These are phyloP conservation scores for Elsinoe ampelina DNA, from an alignment of 2,329 filamentous ascomycete species.

Conservation along the genomic window DNA sequence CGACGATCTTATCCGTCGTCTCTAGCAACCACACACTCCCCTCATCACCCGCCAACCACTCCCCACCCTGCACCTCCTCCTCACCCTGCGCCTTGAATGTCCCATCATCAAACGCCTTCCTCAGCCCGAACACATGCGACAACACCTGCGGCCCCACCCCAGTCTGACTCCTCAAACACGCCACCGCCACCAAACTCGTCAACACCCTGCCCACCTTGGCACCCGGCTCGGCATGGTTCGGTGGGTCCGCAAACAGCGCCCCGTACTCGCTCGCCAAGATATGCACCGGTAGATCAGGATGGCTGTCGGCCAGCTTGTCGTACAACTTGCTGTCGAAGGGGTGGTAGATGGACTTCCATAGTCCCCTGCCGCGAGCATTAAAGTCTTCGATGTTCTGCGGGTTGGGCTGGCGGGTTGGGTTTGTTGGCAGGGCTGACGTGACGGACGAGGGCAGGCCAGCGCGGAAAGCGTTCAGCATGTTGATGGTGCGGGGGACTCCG, in stretches of 20 bases:
- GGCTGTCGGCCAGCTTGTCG: constrained; percentile 60
- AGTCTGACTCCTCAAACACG: constrained; percentile 67
- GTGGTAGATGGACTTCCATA: constrained; percentile 71
- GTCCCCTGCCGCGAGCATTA: constrained; percentile 48
- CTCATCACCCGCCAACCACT: constrained; percentile 57
- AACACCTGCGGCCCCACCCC: constrained; percentile 75
- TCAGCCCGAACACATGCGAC: constrained; percentile 70
- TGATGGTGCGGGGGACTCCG: constrained; percentile 72
- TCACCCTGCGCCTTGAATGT: constrained; percentile 39
- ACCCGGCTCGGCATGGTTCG: constrained; percentile 21
- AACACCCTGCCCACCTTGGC: constrained; percentile 58
- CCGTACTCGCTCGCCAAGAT: constrained; percentile 70
- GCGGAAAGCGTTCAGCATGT: constrained; percentile 65
- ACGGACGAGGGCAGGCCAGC: constrained; percentile 51
- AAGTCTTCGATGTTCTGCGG: constrained; percentile 40
- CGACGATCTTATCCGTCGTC: constrained; percentile 52
- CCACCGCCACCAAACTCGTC: constrained; percentile 63
- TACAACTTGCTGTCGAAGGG: constrained; percentile 65
- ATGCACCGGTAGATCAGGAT: constrained; percentile 73
- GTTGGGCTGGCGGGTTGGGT: constrained; percentile 46
- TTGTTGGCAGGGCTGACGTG: constrained; percentile 44
- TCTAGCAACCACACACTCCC: constrained; percentile 55
- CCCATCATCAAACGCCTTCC: constrained; percentile 66
- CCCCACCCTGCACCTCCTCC: constrained; percentile 48
- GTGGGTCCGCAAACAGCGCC: constrained; percentile 61